Evolutionary conservation across 2,329 filamentous ascomycete species (phyloP), one percentile per base, ranked within the genome.

Genomic region (Aspergillus candidus): DNA sequence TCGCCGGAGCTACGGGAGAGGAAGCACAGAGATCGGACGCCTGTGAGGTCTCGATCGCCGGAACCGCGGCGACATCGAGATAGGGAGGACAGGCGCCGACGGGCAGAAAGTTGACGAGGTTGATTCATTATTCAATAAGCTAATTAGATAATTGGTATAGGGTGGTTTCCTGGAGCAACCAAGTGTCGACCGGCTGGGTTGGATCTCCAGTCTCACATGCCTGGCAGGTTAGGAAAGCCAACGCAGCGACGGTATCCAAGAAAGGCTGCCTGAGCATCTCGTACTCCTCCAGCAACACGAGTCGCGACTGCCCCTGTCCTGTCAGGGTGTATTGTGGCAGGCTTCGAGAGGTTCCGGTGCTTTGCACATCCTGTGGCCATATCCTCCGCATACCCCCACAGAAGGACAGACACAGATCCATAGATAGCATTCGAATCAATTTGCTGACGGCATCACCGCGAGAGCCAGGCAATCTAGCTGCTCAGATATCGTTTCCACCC

Each of bases 401-500:
- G 22, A 27, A 27, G 22, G 22, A 27, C 22, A 27, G 22, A 27
- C 22, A 18, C 22, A 38, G 36, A 33, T 11, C 36, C 12, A 40
- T 48, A 44, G 40, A 38, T 51, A 49, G 48, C 40, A 44, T 46
- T 42, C 10, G 33, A 10, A 44, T 49, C 32, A 27, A 27, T 27
- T 27, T 27, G 37, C 35, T 40, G 39, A 27, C 27, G 40, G 35
- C 32, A 30, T 40, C 11, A 34, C 32, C 32, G 11, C 29, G 30
- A 11, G 29, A 15, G 32, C 17, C 33, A 13, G 33, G 22, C 15
- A 38, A 45, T 12, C 4, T 41, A 36, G 33, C 14, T 37, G 6
- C 38, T 65, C 57, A 90, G 68, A 69, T 90, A 93, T 56, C 82
- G 76, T 66, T 88, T 91, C 88, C 88, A 94, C 2, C 86, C 87